Evolutionary conservation across 805 yeast species (phyloP), one percentile per base, ranked within the genome.

Genomic region (Pichia pseudocactophila): DNA sequence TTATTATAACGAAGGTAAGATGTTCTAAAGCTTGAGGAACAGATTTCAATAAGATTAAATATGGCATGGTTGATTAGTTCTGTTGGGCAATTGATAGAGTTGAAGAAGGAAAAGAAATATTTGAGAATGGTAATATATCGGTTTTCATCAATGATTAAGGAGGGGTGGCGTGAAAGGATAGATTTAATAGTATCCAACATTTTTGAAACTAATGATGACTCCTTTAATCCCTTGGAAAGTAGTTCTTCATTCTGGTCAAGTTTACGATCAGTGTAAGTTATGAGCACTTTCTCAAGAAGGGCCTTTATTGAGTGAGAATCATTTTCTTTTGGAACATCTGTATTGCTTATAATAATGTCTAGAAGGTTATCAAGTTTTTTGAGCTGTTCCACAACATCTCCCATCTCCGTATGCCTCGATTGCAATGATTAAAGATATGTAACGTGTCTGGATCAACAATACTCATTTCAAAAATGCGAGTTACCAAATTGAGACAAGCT

Each of bases 281-380:
- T 57, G 28, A 62, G 41, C 6, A 62, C 65, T 13, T 52, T 54
- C 17, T 45, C 45, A 7, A 61, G 36, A 13, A 62, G 45, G 6
- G 63, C 58, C 37, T 55, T 53, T 12, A 61, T 45, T 12, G 66
- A 60, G 33, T 54, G 50, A 13, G 56, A 45, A 37, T 59, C 62
- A 28, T 54, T 59, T 13, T 41, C 34, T 31, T 44, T 47, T 2
- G 56, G 61, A 28, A 48, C 55, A 1, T 57, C 51, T 28, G 53
- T 48, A 41, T 57, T 59, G 5, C 44, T 38, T 1, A 59, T 47
- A 20, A 59, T 34, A 8, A 60, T 55, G 36, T 59, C 62, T 37
- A 59, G 41, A 8, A 59, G 60, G 3, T 40, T 34, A 1, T 59
- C 56, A 7, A 59, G 48, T 31, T 56, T 58, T n/a, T 41, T 44